Percentiles rank a stretch among this genome's conserved stretches.
Conservation (phyloP, 106 monocot genomes). For the Chionographis japonica region DNA sequence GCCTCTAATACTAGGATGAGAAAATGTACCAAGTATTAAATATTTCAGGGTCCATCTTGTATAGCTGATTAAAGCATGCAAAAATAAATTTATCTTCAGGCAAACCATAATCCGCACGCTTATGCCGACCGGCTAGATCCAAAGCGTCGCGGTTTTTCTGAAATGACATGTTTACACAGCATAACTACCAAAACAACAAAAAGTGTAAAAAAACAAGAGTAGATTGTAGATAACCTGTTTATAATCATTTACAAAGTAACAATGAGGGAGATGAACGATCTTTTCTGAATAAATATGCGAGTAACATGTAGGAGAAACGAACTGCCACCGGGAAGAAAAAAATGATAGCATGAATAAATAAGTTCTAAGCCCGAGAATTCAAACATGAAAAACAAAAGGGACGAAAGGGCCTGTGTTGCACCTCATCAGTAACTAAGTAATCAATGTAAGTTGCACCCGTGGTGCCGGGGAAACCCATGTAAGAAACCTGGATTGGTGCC, state of each 20-base stretch:
- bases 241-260: slow-evolving; percentile 99
- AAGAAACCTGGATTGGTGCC: slow-evolving; percentile 93
- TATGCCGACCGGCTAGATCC: slow-evolving; percentile 60
- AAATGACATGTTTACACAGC: too few species aligned
- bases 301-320: slow-evolving; percentile 76
- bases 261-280: slow-evolving; percentile 95
- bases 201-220: not conserved
- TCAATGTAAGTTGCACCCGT: slow-evolving; percentile 95
- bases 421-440: slow-evolving; percentile 94
- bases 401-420: slow-evolving; percentile 1
- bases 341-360: not conserved
- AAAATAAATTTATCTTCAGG: slow-evolving; percentile 96
- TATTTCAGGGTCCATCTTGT: slow-evolving; percentile 99
- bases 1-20: not conserved
- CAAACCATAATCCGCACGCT: slow-evolving; percentile 90
- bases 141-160: slow-evolving; percentile 87
- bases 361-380: not conserved
- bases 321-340: slow-evolving; percentile 39
- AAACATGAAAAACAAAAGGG: not conserved
- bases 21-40: slow-evolving; percentile 72
- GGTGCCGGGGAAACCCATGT: slow-evolving; percentile 98
- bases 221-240: slow-evolving; percentile 56
- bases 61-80: slow-evolving; percentile 97
- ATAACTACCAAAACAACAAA: too few species aligned
- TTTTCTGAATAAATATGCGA: slow-evolving; percentile 97